Evolutionary conservation across 2,329 filamentous ascomycete species (phyloP).

Genomic region (Monilinia laxa): DNA sequence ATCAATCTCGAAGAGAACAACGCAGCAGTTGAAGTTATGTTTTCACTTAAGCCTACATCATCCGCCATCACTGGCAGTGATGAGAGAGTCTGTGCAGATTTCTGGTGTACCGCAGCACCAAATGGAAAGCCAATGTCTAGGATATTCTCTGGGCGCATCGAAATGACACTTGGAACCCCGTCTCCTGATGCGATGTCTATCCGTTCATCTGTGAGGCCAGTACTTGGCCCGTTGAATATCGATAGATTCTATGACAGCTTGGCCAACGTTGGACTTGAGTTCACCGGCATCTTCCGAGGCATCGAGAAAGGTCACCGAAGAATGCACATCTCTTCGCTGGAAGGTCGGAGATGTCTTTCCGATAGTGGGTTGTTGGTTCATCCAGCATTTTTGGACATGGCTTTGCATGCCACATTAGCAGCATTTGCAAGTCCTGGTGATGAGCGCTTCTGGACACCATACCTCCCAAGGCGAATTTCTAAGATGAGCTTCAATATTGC

Average conservation of each 20-base stretch:
- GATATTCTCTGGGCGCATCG: conserved; percentile 16
- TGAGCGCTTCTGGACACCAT: conserved; percentile 28
- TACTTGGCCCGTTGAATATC: conserved; percentile 18
- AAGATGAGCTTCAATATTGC: conserved; percentile 32
- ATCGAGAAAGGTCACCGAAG: conserved; percentile 25
- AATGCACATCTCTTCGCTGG: conserved; percentile 23
- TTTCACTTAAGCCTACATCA: conserved; percentile 19
- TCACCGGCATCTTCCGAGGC: conserved; percentile 26
- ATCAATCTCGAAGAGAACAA: conserved; percentile 29
- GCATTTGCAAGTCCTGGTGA: conserved; percentile 31
- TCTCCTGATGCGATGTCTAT: conserved; percentile 4
- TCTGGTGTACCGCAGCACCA: conserved; percentile 18
- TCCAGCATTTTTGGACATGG: conserved; percentile 55
- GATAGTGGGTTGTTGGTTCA: conserved; percentile 44
- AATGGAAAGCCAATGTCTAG: conserved; percentile 10
- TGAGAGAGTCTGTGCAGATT: conserved; percentile 4
- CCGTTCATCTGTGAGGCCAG: not conserved
- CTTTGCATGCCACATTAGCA: conserved; percentile 52
- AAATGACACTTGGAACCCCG: conserved; percentile 21
- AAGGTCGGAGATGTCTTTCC: not conserved
- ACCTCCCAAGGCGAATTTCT: conserved; percentile 32
- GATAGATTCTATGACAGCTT: conserved; percentile 31
- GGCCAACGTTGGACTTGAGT: conserved; percentile 28
- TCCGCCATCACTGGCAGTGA: conserved; percentile 4
- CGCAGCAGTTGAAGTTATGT: conserved; percentile 27